Evolutionary conservation across 2,329 filamentous ascomycete genomes (phyloP), one percentile per base, ranked within the genome.

Genomic region (Epichloe sylvatica): DNA sequence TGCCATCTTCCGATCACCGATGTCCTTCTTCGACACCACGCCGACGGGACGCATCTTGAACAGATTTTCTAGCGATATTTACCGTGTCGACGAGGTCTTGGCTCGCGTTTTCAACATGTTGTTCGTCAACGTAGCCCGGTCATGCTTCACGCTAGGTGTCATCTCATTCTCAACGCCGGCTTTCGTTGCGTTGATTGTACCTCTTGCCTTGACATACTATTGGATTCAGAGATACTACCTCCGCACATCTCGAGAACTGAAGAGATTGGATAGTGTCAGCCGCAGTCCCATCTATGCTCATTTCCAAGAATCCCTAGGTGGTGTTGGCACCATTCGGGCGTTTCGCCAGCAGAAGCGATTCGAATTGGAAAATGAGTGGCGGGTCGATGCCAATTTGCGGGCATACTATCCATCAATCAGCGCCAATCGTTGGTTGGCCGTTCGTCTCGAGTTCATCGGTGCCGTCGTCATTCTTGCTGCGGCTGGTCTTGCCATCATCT

Each of bases 11-110:
- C 80, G 92, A 57, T 94, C 89, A 37, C 94, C 92, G 49, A 98
- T 98, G 92, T 92, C 82, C 59, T 98, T 98, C 70, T 98, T 98
- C 59, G 94, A 98, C 65, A 95, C 90, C 0, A 98, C 92, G 2
- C 92, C 92, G 3, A 84, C 90, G 54, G 92, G 92, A n/a, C 82
- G 94, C 51, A 96, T 98, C 60, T 73, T 98, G 52, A 98, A 98
- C 66, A 79, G 92, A 49, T 98, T 98, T 67, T 97, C 91, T 56
- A 81, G 81, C 68, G 82, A 90, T 62, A 82, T 87, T 52, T 88
- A 89, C 66, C 76, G 77, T 51, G 83, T 97, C 35, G 89, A 96
- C 62, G 88, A 98, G 71, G 86, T 97, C 40, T 77, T 98, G 58
- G 91, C 92, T 55, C 84, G 94, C 56, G 94, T 89, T 13, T 98